A percentile compares a stretch with the other conserved stretches of the same genome.
phyloP scores from a whole-genome alignment of 352 stramenopile genomes.

The Phytopythium mirpurense region DNA sequence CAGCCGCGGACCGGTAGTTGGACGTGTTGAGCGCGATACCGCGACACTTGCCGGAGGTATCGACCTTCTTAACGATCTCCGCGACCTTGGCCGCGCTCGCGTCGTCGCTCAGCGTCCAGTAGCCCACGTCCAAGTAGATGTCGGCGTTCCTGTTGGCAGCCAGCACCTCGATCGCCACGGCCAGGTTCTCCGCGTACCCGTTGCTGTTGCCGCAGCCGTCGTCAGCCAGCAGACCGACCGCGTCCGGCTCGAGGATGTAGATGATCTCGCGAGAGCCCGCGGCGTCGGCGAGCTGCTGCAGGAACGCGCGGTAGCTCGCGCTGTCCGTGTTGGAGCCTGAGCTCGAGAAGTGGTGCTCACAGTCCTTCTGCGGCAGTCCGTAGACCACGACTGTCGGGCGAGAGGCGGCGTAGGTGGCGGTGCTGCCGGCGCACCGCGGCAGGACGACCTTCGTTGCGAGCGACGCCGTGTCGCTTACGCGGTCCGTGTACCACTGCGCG shows the following conservation, averaged over 20 bases:
- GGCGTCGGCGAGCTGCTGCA: conserved; percentile 24
- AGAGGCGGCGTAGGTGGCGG: conserved; percentile 3
- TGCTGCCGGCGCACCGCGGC: neutral
- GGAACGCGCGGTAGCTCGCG: conserved; percentile 32
- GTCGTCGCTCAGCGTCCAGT: conserved; percentile 37
- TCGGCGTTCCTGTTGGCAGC: conserved; percentile 44
- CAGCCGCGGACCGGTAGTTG: conserved; percentile 34
- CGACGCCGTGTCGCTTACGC: conserved; percentile 14
- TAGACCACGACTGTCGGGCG: conserved; percentile 49
- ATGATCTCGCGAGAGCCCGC: conserved; percentile 32
- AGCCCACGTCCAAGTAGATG: conserved; percentile 57
- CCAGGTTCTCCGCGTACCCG: conserved; percentile 42
- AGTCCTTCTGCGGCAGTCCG: conserved; percentile 56
- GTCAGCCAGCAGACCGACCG: conserved; percentile 37
- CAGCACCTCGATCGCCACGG: conserved; percentile 35
- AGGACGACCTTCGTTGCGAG: conserved; percentile 21
- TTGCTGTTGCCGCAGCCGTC: conserved; percentile 29
- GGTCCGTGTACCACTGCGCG: conserved; percentile 54
- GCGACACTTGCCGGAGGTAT: conserved; percentile 18
- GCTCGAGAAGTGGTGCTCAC: conserved; percentile 34
- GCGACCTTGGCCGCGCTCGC: conserved; percentile 19
- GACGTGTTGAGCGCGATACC: conserved; percentile 55
- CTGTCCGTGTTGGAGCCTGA: conserved; percentile 23
- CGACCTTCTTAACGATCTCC: conserved; percentile 25
- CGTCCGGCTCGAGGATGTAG: conserved; percentile 60